phyloP scores from a whole-genome alignment of 139 green algal genomes.

The Chlorella sorokiniana region DNA sequence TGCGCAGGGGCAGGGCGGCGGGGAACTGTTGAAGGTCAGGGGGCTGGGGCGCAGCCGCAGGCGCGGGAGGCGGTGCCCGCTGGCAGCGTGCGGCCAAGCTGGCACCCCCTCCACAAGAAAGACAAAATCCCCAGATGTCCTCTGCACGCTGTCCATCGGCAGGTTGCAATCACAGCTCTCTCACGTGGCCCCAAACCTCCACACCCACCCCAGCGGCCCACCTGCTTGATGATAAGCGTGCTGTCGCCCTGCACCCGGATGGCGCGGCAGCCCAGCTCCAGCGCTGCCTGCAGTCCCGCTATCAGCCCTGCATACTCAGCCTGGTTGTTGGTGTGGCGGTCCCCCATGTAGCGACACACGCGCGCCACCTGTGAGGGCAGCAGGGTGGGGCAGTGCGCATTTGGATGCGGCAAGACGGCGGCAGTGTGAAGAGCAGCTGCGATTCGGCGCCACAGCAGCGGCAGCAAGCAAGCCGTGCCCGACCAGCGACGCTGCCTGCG shows the following conservation, averaged over 20 bases:
- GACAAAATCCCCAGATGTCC: no score
- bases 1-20: background rate
- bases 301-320: constrained; percentile 61
- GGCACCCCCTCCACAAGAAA: no score
- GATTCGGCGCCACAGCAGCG: background rate
- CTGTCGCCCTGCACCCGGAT: constrained; percentile 54
- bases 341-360: constrained; percentile 35
- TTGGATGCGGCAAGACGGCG: background rate
- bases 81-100: no score
- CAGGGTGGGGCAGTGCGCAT: background rate
- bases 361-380: constrained; percentile 7
- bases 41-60: background rate
- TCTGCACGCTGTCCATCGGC: no score
- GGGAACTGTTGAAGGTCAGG: background rate
- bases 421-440: background rate
- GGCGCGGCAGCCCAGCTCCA: constrained; percentile 28
- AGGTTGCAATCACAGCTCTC: background rate
- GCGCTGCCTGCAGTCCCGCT: constrained; percentile 48
- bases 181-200: background rate
- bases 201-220: background rate
- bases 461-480: background rate
- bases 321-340: constrained; percentile 59
- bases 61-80: background rate
- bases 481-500: background rate
- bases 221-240: constrained; percentile 56